Percentiles rank a stretch among this genome's conserved stretches.
Conservation (phyloP, 805 yeast genomes). For the Yarrowia phangngaensis region DNA sequence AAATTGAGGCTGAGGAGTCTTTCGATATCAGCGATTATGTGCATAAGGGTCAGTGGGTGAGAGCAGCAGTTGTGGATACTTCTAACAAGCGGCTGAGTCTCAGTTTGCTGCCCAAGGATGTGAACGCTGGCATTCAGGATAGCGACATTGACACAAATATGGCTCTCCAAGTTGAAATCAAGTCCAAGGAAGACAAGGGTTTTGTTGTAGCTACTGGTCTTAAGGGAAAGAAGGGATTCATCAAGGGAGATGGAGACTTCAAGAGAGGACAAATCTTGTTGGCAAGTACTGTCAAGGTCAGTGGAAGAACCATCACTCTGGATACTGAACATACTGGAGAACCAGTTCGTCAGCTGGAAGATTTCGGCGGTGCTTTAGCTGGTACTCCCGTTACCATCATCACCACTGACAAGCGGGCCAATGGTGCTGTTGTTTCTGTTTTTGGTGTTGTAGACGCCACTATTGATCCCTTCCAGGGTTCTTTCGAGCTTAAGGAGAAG, state of each 20-base stretch:
- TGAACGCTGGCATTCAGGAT: conserved; percentile 48
- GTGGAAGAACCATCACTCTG: conserved; percentile 57
- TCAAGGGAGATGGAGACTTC: conserved; percentile 57
- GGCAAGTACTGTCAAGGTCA: conserved; percentile 50
- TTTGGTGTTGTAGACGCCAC: conserved; percentile 75
- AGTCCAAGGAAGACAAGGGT: conserved; percentile 90
- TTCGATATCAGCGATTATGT: conserved; percentile 48
- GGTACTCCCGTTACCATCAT: conserved; percentile 77
- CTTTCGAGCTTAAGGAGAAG: conserved; percentile 62
- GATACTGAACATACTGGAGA: conserved; percentile 48
- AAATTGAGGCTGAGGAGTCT: conserved; percentile 43
- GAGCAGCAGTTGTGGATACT: conserved; percentile 68
- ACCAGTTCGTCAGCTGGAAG: conserved; percentile 50
- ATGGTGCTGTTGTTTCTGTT: conserved; percentile 69
- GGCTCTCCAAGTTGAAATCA: conserved; percentile 70
- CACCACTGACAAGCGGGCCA: conserved; percentile 52
- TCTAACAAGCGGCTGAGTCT: conserved; percentile 64
- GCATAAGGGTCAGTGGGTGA: conserved; percentile 75
- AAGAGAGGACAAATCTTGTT: conserved; percentile 65
- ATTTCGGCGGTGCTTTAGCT: conserved; percentile 76
- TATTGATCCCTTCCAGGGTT: conserved; percentile 62
- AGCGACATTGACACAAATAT: conserved; percentile 57
- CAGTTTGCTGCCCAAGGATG: conserved; percentile 67
- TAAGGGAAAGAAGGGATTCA: conserved; percentile 58
- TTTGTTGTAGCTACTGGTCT: conserved; percentile 68